Conservation (phyloP, 2,329 filamentous ascomycete species). For the Salinomyces thailandicus region DNA sequence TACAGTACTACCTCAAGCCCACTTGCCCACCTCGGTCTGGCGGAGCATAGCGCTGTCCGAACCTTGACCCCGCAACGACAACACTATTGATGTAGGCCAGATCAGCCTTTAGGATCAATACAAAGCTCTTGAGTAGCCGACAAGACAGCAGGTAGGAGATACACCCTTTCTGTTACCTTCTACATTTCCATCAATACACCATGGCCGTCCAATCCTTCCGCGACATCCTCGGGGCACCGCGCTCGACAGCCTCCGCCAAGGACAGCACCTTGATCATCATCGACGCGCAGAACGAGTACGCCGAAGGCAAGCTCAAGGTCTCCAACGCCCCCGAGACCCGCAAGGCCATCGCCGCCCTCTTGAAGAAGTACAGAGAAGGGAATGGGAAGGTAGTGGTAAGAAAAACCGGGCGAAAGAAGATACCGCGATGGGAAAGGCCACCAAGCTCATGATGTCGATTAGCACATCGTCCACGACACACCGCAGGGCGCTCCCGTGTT, state of each 20-base stretch:
- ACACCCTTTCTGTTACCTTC: no score
- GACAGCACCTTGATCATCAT: slow-evolving; percentile 57
- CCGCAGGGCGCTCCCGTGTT: slow-evolving; percentile 56
- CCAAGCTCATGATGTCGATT: no score
- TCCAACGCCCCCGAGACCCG: slow-evolving; percentile 44
- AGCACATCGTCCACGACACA: slow-evolving; percentile 51
- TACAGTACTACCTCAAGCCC: no score
- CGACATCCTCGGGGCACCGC: slow-evolving; percentile 42
- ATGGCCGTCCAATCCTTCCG: slow-evolving; percentile 35
- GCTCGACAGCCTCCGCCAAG: slow-evolving; percentile 45
- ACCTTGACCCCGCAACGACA: no score
- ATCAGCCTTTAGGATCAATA: no score
- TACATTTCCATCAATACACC: slow-evolving; percentile 1
- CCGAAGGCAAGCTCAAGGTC: slow-evolving; percentile 47
- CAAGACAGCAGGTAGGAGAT: no score
- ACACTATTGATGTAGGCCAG: no score
- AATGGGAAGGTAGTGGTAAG: slow-evolving; percentile 46
- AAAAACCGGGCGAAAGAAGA: no score
- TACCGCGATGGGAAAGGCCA: no score
- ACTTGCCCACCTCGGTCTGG: no score
- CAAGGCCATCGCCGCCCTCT: slow-evolving; percentile 45
- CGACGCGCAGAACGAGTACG: slow-evolving; percentile 62
- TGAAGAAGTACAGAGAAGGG: slow-evolving; percentile 50
- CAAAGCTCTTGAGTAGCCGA: no score
- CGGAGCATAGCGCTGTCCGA: no score